Evolutionary conservation across 2,329 filamentous ascomycete genomes (phyloP), one percentile per base, ranked within the genome.

Genomic region (Alternaria panax): DNA sequence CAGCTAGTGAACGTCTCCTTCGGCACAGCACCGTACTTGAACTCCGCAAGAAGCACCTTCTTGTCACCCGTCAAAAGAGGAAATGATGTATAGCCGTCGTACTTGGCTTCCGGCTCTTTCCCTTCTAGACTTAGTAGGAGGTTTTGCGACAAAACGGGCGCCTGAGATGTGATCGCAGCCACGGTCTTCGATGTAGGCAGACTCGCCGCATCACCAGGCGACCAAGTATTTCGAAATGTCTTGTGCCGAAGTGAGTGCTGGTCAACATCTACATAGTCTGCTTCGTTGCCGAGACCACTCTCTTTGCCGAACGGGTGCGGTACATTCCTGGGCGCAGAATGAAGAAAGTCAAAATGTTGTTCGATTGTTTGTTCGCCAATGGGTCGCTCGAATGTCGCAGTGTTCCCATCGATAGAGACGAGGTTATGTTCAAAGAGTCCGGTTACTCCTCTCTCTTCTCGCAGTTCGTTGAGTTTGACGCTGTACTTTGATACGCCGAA

Each of bases 31-130:
- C 85, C 87, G 61, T 89, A 89, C 77, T 86, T 88, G 80, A 89
- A 89, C 73, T 89, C 87, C 0, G 86, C 86, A 14, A 89, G 82
- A 24, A 89, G 79, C 2, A 89, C 85, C 77, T 88, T 88, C 62
- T 85, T 84, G 61, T 88, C 87, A 66, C 87, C 74, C 0, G 70
- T 79, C 60, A 69, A 67, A 30, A 77, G 67, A 4, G 77, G 77
- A 57, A 77, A 79, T 6, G 76, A 79, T 2, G 77, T 79, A 55
- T 79, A 79, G 1, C 77, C 77, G 50, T 79, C 74, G 24, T 79
- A 79, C 9, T 43, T 52, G 1, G 69, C 59, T 3, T 63, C 48
- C 2, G 61, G 54, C 9, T 71, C 63, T 41, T 75, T 72, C 48
- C 71, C 71, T 24, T 75, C 64, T 9, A 75, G 55, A 2, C 60